Evolutionary conservation across 2,329 filamentous ascomycete species (phyloP).

Genomic region (Stagonosporopsis vannaccii): DNA sequence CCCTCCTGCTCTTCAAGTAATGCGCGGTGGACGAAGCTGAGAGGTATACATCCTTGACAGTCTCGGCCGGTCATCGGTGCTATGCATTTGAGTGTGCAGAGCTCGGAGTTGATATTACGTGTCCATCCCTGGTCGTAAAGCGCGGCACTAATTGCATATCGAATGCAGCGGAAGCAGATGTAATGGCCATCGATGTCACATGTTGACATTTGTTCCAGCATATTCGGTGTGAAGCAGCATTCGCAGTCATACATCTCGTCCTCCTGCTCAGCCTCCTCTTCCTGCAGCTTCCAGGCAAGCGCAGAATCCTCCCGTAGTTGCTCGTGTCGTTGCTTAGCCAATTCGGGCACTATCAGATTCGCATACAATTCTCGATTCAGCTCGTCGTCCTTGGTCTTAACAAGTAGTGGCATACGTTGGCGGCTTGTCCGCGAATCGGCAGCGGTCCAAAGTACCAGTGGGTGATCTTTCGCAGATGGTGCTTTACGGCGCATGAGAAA

Average conservation of each 20-base stretch:
- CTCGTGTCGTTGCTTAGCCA: conserved; percentile 50
- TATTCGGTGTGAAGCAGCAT: conserved; percentile 75
- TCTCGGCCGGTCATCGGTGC: conserved; percentile 66
- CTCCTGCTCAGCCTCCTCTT: conserved; percentile 56
- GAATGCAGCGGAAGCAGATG: conserved; percentile 83
- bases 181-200: conserved; percentile 74
- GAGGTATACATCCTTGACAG: conserved; percentile 78
- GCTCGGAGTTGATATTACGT: conserved; percentile 75
- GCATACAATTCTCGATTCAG: conserved; percentile 60
- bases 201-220: conserved; percentile 77
- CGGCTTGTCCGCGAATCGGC: conserved; percentile 62
- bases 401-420: conserved; percentile 66
- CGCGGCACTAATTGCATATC: conserved; percentile 81
- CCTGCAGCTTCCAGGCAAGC: conserved; percentile 56
- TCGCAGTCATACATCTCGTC: conserved; percentile 70
- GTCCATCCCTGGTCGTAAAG: conserved; percentile 93
- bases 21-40: conserved; percentile 73
- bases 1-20: conserved; percentile 74
- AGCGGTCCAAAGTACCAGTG: conserved; percentile 68
- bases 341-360: conserved; percentile 52
- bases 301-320: conserved; percentile 51
- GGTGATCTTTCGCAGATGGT: conserved; percentile 63
- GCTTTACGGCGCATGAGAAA: conserved; percentile 72
- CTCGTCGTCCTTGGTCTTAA: conserved; percentile 68
- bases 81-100: conserved; percentile 82